Evolutionary conservation across 2,329 filamentous ascomycete genomes (phyloP).

Genomic region (Claviceps quebecensis): DNA sequence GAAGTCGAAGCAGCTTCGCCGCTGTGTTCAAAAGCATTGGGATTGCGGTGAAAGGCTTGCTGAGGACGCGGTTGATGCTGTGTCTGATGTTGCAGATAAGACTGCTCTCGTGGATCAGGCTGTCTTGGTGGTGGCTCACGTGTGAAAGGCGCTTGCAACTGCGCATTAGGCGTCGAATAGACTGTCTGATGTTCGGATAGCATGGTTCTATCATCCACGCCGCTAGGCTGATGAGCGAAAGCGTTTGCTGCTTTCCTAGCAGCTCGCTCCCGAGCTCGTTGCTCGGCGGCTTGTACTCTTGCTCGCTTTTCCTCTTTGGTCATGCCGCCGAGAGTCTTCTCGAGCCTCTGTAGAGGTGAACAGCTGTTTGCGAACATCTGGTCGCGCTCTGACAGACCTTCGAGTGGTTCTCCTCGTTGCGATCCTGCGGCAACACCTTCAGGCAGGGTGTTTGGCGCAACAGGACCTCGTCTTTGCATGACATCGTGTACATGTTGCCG

Average conservation of each 20-base stretch:
- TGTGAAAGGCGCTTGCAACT: background rate
- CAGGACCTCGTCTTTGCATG: slow-evolving; percentile 11
- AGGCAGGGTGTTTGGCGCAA: slow-evolving; percentile 6
- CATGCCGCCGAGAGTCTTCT: slow-evolving; percentile 79
- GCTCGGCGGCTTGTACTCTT: slow-evolving; percentile 69
- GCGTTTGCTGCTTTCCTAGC: slow-evolving; percentile 22
- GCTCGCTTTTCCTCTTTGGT: slow-evolving; percentile 93
- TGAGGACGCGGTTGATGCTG: background rate
- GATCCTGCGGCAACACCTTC: slow-evolving; percentile 13
- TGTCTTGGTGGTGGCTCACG: background rate
- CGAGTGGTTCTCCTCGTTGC: slow-evolving; percentile 24
- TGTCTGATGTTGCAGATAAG: background rate
- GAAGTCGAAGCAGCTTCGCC: slow-evolving; percentile 12
- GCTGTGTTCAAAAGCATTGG: slow-evolving; percentile 2
- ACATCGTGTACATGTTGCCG: slow-evolving; percentile 11
- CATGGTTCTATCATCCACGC: slow-evolving; percentile 12
- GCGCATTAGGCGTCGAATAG: slow-evolving; percentile 1
- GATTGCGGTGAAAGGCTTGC: background rate
- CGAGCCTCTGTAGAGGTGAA: slow-evolving; percentile 85
- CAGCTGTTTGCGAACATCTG: slow-evolving; percentile 62
- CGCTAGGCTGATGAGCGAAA: slow-evolving; percentile 9
- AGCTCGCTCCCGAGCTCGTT: slow-evolving; percentile 49
- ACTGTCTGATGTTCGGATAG: background rate
- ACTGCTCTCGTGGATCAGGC: background rate
- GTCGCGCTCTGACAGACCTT: slow-evolving; percentile 27